Evolutionary conservation across 2,329 filamentous ascomycete genomes (phyloP), one percentile per base, ranked within the genome.

Genomic region (Colletotrichum sp.): DNA sequence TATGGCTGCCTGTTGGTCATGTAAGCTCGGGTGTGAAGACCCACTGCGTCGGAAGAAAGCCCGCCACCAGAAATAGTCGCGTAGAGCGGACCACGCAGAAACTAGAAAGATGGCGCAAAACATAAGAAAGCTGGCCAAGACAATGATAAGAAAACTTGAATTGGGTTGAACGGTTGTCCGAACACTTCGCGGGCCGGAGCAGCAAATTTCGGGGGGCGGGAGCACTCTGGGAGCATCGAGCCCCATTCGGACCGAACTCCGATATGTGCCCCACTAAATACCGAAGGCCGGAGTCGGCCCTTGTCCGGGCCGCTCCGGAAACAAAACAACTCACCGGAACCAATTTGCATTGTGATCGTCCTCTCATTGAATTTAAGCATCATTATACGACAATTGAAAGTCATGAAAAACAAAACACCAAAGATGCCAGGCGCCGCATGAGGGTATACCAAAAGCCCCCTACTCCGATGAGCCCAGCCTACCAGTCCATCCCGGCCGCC

Each of bases 401-500:
- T 36, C 65, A 34, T 34, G 8, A 60, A 68, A 18, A 55, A 18
- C 52, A 28, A 30, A 28, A 39, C 21, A 32, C 26, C 15, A 15
- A 65, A 55, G 28, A 67, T 67, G n/a, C 64, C 70, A 55, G 59
- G 70, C 70, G 73, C 74, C 70, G 57, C 43, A 65, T 65, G 70
- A 74, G 74, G 74, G 70, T 75, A 74, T 73, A 73, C 64, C 43
- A 59, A 73, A 73, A 36, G 28, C 52, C 63, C 70, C 69, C 73
- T 69, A 75, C 48, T 64, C 74, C 59, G 68, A 72, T 75, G 70
- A 65, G 39, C 72, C 55, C 36, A 59, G 65, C 64, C 64, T 48
- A 36, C 26, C 55, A 67, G 13, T 30, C 55, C 16, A 34, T 70
- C 39, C 65, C 64, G 59, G 57, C 64, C 64, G 61, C 15, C 32